Base-by-base conservation (phyloP, 2,329 filamentous ascomycete genomes). In the Tympanopsis confertula region DNA sequence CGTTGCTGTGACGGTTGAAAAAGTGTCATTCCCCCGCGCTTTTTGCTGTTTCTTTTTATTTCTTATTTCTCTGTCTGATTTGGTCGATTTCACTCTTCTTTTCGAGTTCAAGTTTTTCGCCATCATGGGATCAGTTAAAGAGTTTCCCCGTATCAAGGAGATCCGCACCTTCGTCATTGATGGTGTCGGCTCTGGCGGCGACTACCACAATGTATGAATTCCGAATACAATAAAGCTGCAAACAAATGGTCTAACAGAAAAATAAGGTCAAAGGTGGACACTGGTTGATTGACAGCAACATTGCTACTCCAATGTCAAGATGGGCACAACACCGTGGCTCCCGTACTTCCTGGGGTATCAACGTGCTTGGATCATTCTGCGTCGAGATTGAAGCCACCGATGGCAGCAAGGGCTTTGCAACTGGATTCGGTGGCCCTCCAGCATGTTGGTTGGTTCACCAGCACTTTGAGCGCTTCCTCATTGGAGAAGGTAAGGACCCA, bases 121-220 rank as follows among this genome's bases (percentile, higher is more conserved):
- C 30, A 33, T 15, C 30, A 33, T 33, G 30, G 22, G 22, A 10
- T 26, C 30, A 18, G 7, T 33, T 18, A 17, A 10, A 10, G 10
- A 10, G 5, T 65, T 66, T 41, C 62, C 62, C 42, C 54, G 50
- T 41, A 65, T 66, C 42, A 65, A 63, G 44, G 52, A 57, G 40
- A 52, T 66, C 37, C 60, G 61, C 38, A 63, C 63, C 15, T 66
- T 62, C 48, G 45, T 66, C 38, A 60, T 65, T 33, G 56, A 63
- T 38, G 63, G 62, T 24, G 61, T 65, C 4, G 63, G 63, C 32
- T 64, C 62, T 17, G 63, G 63, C 30, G 63, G 63, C 39, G 63
- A 66, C 40, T 33, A 33, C 15, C 30, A 33, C 15, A 33, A 33
- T 33, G 30, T 33, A 33, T 12, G 30, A 7, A n/a, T n/a, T n/a